Evolutionary conservation across 306 rosid species (phyloP).

Genomic region (Lablab purpureus): DNA sequence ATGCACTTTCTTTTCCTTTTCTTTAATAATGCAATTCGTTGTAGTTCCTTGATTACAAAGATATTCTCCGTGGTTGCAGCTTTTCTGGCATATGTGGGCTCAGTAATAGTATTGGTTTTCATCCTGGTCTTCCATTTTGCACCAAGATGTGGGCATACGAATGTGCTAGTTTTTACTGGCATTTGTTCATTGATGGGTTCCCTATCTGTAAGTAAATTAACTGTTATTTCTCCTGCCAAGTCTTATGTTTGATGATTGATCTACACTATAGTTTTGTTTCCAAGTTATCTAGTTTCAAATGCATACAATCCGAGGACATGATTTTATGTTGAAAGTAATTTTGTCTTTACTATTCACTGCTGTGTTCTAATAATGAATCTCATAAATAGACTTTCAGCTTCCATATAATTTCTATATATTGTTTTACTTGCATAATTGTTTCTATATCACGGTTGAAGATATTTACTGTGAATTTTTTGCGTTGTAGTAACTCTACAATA

Average conservation of each 20-base stretch:
- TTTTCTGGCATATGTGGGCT: conserved; percentile 72
- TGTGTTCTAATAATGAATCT: conserved; percentile 4
- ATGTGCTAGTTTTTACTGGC: conserved; percentile 79
- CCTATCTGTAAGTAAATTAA: conserved; percentile 67
- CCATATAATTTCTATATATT: conserved; percentile 10
- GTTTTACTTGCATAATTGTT: conserved; percentile 22
- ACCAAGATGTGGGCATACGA: conserved; percentile 79
- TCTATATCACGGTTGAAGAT: conserved; percentile 1
- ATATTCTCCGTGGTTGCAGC: conserved; percentile 57
- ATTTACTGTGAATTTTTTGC: conserved; percentile 32
- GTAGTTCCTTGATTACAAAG: conserved; percentile 34
- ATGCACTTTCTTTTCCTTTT: not conserved
- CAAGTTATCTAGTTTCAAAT: conserved; percentile 21
- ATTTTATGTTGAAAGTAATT: conserved; percentile 31
- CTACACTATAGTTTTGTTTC: conserved; percentile 9
- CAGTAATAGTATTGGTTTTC: conserved; percentile 74
- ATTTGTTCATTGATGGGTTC: conserved; percentile 96
- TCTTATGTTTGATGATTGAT: conserved; percentile 31
- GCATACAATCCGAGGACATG: not conserved
- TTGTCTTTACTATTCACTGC: not conserved
- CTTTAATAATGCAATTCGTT: not conserved
- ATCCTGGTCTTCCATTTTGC: conserved; percentile 76
- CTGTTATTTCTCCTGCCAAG: not conserved
- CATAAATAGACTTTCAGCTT: conserved; percentile 22
- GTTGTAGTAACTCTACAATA: conserved; percentile 20